Evolutionary conservation across 1,284 basidiomycete genomes (phyloP), one percentile per base, ranked within the genome.

Genomic region (Hymenochaete sp.): DNA sequence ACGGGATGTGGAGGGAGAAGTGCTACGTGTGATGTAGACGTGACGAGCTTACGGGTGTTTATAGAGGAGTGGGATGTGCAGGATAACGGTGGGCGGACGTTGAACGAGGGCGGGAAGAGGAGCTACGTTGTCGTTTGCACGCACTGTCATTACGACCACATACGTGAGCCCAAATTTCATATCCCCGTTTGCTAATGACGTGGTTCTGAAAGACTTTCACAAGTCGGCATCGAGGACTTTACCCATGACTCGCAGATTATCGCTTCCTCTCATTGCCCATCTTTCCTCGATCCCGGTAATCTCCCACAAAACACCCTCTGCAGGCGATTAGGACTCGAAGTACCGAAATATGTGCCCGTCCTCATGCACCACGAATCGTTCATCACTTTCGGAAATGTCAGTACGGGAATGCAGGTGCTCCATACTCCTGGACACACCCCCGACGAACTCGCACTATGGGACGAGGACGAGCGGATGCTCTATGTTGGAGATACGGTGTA

Each of bases 81-180:
- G 5, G 70, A 70, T 44, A 75, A 75, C 51, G 60, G 52, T 7
- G 63, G 60, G 10, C 47, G 49, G 22, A 65, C 73, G 16, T 57
- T 77, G 48, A 77, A 77, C 50, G 58, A 58, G 31, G 58, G 55
- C 3, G 66, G 66, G 3, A 55, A 46, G 28, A 55, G 71, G 63
- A 55, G 57, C 26, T 77, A 77, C 49, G 54, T 71, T 19, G 64
- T 76, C 5, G 67, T 70, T 11, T 60, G 67, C 35, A 74, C 66
- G 18, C 75, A 77, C 56, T 75, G 72, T 46, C 74, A 76, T 49
- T 75, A 75, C 50, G 74, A 77, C 52, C 74, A 76, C 53, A 77
- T 77, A 33, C 59, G 73, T 76, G 57, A 47, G 71, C 54, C 8
- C 4, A 19, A 24, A 7, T 2, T 13, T 26, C 16, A 9, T 11